These are phyloP conservation scores for Xanthoconium separans DNA, from an alignment of 1,284 basidiomycete genomes.

Conservation along the genomic window DNA sequence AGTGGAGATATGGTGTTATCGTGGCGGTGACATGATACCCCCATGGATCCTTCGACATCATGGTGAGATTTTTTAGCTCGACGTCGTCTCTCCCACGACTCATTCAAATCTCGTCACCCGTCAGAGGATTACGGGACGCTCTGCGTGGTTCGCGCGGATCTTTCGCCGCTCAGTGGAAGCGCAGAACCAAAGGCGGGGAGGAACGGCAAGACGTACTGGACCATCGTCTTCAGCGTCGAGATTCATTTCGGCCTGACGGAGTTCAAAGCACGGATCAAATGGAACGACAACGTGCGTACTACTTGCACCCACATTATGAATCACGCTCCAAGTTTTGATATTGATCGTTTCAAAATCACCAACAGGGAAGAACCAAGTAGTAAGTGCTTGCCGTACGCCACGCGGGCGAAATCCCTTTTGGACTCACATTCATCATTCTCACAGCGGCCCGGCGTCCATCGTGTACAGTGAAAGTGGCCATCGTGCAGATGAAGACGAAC, in stretches of 20 bases:
- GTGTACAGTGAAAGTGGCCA: slow-evolving; percentile 77
- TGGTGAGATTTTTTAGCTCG: slow-evolving; percentile 36
- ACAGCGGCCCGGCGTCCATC: slow-evolving; percentile 72
- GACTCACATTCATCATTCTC: slow-evolving; percentile 4
- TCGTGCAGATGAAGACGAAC: slow-evolving; percentile 69
- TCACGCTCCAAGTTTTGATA: too few relatives aligned
- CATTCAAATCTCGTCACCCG: not conserved
- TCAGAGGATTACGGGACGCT: slow-evolving; percentile 70
- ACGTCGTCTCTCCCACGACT: not conserved
- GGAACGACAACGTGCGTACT: slow-evolving; percentile 67
- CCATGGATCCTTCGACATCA: slow-evolving; percentile 69
- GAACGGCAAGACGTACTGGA: slow-evolving; percentile 72
- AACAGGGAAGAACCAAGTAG: slow-evolving; percentile 62
- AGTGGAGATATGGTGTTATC: slow-evolving; percentile 78
- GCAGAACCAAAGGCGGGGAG: slow-evolving; percentile 63
- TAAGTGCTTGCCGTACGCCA: slow-evolving; percentile 35
- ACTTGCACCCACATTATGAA: not conserved
- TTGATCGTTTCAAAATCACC: slow-evolving; percentile 7
- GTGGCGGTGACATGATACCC: slow-evolving; percentile 64
- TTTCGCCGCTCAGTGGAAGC: slow-evolving; percentile 66
- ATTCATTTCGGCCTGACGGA: slow-evolving; percentile 80
- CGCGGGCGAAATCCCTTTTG: not conserved
- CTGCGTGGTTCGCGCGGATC: slow-evolving; percentile 71
- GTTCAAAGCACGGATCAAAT: slow-evolving; percentile 77
- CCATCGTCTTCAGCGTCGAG: slow-evolving; percentile 76